A percentile compares a stretch with the other conserved stretches of the same genome.
These are phyloP conservation scores for Arthrobotrys sinensis DNA, from an alignment of 2,329 filamentous ascomycete genomes.

Conservation along the genomic window DNA sequence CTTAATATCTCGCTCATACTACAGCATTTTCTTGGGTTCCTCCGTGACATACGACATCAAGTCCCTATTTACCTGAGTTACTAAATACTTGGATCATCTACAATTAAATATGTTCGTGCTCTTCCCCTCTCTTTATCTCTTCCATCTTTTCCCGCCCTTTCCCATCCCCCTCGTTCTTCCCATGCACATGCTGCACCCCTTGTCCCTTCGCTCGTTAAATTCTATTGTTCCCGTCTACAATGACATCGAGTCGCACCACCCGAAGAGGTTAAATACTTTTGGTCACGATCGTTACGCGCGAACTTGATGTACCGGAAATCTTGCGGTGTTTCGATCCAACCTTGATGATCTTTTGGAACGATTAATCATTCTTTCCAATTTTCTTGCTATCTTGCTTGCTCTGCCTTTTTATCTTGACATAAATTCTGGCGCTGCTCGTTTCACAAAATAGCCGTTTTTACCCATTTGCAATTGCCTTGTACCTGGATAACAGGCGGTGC, in stretches of 20 bases:
- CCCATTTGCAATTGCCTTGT: constrained; percentile 23
- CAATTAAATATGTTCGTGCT: constrained; percentile 57
- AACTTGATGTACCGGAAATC: constrained; percentile 47
- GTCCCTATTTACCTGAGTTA: constrained; percentile 45
- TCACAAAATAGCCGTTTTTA: constrained; percentile 50
- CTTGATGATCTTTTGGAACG: constrained; percentile 36
- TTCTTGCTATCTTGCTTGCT: constrained; percentile 32
- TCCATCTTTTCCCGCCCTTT: neutral
- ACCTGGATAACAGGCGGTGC: constrained; percentile 46
- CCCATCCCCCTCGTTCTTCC: constrained; percentile 25
- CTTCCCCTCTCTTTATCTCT: constrained; percentile 29
- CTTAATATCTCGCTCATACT: constrained; percentile 60
- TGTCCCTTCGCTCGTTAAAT: constrained; percentile 46
- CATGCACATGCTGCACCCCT: constrained; percentile 22
- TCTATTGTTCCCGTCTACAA: constrained; percentile 21
- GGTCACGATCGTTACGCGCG: constrained; percentile 50
- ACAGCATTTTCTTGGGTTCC: constrained; percentile 45
- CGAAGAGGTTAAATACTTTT: constrained; percentile 52
- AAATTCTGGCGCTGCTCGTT: constrained; percentile 44
- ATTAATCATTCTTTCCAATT: constrained; percentile 18
- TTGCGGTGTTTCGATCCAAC: constrained; percentile 29
- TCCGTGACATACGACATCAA: constrained; percentile 29
- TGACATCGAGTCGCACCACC: constrained; percentile 58
- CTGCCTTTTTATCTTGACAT: constrained; percentile 27
- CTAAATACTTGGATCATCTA: constrained; percentile 48